Evolutionary conservation across 1,139 yeast species (phyloP).

Genomic region (Pneumocystis sp.): DNA sequence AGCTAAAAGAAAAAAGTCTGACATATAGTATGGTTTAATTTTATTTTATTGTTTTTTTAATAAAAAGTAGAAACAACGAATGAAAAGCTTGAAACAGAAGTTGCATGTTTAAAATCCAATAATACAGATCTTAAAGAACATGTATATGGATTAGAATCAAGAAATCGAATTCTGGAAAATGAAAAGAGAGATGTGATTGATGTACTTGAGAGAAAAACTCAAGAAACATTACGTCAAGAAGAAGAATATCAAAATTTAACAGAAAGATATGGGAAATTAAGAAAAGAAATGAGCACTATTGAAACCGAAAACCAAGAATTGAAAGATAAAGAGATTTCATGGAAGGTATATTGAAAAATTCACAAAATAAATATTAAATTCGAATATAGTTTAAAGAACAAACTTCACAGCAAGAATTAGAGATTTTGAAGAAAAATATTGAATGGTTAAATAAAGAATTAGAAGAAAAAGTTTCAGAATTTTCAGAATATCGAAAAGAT

Average conservation of each 20-base stretch:
- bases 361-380: background rate
- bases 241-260: constrained; percentile 40
- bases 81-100: background rate
- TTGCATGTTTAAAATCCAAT: background rate
- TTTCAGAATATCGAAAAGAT: constrained; percentile 27
- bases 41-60: background rate
- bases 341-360: constrained; percentile 24
- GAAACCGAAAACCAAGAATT: constrained; percentile 27
- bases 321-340: constrained; percentile 23
- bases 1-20: background rate
- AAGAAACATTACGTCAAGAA: constrained; percentile 36
- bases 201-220: constrained; percentile 31
- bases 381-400: constrained; percentile 21
- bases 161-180: constrained; percentile 10
- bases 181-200: constrained; percentile 31
- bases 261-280: constrained; percentile 33
- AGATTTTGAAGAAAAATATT: constrained; percentile 25
- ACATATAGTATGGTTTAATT: background rate
- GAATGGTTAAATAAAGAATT: constrained; percentile 29
- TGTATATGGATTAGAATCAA: background rate
- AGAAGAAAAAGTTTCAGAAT: constrained; percentile 24
- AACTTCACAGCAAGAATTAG: constrained; percentile 28
- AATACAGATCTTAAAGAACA: background rate
- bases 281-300: constrained; percentile 28
- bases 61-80: background rate